Base-by-base conservation (phyloP, 768 basidiomycete species). In the Rossbeevera mucosa region DNA sequence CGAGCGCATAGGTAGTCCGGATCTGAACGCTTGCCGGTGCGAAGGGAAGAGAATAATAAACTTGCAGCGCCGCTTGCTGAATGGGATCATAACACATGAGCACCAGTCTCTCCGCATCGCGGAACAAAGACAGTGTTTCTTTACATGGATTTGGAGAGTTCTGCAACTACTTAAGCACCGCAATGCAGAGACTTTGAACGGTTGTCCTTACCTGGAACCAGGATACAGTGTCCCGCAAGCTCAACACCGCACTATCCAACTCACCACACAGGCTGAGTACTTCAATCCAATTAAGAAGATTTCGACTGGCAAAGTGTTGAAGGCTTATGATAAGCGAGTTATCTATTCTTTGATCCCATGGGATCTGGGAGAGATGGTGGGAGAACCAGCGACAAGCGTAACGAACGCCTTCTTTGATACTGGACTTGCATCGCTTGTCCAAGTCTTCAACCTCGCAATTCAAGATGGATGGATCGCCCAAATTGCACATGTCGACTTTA, bases 351-450 rank as follows among this genome's bases (percentile, higher is more conserved):
- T 5, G 26, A 36, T 55, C 49, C 41, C 50, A 50, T 22, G 51
- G 52, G 14, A 61, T 49, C 6, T 46, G 45, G 13, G 56, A 54
- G 18, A 61, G 25, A 48, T 61, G 60, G 9, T 52, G 47, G n/a
- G 56, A 21, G 26, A 61, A 61, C 55, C 59, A 58, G 21, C 60
- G 60, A 24, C 59, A 61, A 36, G 60, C 59, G 26, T 61, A 61
- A 16, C 53, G 52, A 28, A 61, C 47, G 3, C 56, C 59, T 14
- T 53, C 56, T 33, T 53, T 53, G 4, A 61, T 53, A 21, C 26
- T 38, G n/a, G 42, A 22, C 29, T 52, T 58, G 53, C 59, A 48
- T 29, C 47, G 48, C 28, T 55, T 38, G 24, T 47, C 41, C 21
- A 61, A n/a, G 43, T 61, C 28, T 29, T 48, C 53, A 11, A 61